Conservation (phyloP, 176 grass and related monocot genomes). For the Miscanthus lutarioriparius region DNA sequence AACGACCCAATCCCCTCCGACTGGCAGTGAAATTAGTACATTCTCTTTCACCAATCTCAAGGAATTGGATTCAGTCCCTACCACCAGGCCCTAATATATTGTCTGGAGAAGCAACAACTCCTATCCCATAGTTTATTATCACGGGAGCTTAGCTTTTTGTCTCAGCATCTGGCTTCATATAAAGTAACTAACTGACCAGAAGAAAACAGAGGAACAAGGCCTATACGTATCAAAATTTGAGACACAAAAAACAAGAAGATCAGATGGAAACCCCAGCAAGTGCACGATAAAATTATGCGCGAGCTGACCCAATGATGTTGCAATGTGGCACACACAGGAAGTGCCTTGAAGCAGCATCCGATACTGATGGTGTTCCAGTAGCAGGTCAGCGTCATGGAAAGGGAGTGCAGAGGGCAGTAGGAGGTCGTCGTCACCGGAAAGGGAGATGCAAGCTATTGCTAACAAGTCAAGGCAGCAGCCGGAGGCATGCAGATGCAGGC, state of each 20-base stretch:
- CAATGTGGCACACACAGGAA: slow-evolving; percentile 33
- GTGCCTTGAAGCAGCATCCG: slow-evolving; percentile 34
- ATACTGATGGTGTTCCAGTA: slow-evolving; percentile 34
- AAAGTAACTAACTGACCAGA: background rate
- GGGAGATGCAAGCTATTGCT: slow-evolving; percentile 43
- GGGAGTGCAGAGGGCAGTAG: slow-evolving; percentile 33
- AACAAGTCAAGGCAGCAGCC: slow-evolving; percentile 40
- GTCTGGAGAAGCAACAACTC: no score
- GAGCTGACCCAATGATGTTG: slow-evolving; percentile 25
- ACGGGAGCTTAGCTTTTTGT: background rate
- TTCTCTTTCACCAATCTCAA: no score
- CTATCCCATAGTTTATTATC: background rate
- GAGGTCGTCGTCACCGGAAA: slow-evolving; percentile 40
- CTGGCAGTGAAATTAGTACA: no score
- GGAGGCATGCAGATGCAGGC: slow-evolving; percentile 9
- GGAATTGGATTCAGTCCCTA: no score
- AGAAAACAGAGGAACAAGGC: background rate
- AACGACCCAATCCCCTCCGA: no score
- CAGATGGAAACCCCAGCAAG: background rate
- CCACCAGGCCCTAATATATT: no score
- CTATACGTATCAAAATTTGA: background rate
- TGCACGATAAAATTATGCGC: slow-evolving; percentile 11
- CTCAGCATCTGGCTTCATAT: background rate
- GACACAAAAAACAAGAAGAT: background rate
- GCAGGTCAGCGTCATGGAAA: slow-evolving; percentile 21